These are phyloP conservation scores for Pseudogymnoascus sp. DNA, from an alignment of 2,329 filamentous ascomycete species.

Conservation along the genomic window DNA sequence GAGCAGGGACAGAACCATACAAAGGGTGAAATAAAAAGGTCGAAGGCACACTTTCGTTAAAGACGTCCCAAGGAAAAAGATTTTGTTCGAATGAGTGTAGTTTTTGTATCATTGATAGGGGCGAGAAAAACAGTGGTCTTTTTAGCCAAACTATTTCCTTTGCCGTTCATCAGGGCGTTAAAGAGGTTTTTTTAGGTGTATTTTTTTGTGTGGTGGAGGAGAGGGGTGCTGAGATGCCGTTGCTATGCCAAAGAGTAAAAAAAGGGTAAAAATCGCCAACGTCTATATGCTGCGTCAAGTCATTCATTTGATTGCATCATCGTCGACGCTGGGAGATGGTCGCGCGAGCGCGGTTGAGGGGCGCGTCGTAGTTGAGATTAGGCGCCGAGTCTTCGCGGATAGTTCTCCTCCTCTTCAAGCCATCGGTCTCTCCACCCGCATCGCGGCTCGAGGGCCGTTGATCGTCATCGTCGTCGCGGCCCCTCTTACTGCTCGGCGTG, in stretches of 20 bases:
- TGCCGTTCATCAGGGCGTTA: neutral
- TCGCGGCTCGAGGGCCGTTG: slow-evolving; percentile 52
- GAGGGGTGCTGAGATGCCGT: neutral
- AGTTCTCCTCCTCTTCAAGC: slow-evolving; percentile 72
- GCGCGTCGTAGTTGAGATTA: slow-evolving; percentile 37
- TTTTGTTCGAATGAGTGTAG: neutral
- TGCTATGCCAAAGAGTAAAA: neutral
- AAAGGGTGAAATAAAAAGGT: neutral
- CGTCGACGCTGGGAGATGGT: slow-evolving; percentile 33
- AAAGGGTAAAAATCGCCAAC: neutral
- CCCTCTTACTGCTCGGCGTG: slow-evolving; percentile 32
- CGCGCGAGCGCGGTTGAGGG: slow-evolving; percentile 38
- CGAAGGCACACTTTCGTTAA: neutral
- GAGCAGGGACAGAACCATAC: neutral
- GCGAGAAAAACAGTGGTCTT: neutral
- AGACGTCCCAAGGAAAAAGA: neutral
- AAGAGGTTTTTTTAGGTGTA: neutral
- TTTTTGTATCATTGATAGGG: neutral
- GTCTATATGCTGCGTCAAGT: neutral
- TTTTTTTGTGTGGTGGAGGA: neutral
- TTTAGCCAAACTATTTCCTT: neutral
- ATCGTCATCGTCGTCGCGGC: slow-evolving; percentile 36
- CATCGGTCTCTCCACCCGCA: slow-evolving; percentile 48
- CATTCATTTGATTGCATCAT: slow-evolving; percentile 13
- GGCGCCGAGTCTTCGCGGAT: slow-evolving; percentile 52